These are phyloP conservation scores for Zymoseptoria pseudotritici DNA, from an alignment of 2,329 filamentous ascomycete genomes.

Conservation along the genomic window DNA sequence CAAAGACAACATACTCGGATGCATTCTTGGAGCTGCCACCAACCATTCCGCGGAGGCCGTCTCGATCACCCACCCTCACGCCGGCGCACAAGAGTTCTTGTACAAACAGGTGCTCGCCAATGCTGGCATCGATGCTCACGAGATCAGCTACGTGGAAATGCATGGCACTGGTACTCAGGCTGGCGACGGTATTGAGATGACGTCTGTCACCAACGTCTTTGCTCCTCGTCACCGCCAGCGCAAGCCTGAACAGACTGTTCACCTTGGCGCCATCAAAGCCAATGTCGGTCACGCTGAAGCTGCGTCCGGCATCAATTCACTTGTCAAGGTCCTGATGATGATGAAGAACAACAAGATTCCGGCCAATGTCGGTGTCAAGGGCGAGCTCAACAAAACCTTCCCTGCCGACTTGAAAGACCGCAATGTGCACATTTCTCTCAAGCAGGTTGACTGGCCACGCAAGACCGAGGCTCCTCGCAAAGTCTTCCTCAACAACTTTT, in stretches of 20 bases:
- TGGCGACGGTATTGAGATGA: slow-evolving; percentile 76
- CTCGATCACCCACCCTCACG: slow-evolving; percentile 78
- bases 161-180: slow-evolving; percentile 84
- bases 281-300: slow-evolving; percentile 50
- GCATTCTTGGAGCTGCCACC: slow-evolving; percentile 66
- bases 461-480: slow-evolving; percentile 43
- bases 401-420: slow-evolving; percentile 46
- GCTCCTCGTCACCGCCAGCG: slow-evolving; percentile 47
- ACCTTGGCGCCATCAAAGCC: slow-evolving; percentile 49
- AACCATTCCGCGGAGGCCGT: slow-evolving; percentile 77
- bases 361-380: slow-evolving; percentile 50
- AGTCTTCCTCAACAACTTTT: slow-evolving; percentile 49
- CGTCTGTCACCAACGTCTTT: slow-evolving; percentile 61
- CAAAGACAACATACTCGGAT: slow-evolving; percentile 63
- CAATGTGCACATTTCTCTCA: slow-evolving; percentile 46
- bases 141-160: slow-evolving; percentile 81
- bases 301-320: slow-evolving; percentile 48
- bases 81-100: slow-evolving; percentile 63
- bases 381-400: slow-evolving; percentile 49
- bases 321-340: slow-evolving; percentile 49
- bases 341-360: slow-evolving; percentile 48
- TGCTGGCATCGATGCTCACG: slow-evolving; percentile 65
- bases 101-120: slow-evolving; percentile 64
- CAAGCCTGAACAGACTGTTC: slow-evolving; percentile 42
- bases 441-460: slow-evolving; percentile 39